Evolutionary conservation across 352 stramenopile species (phyloP).

Genomic region (Phytophthora europaea): DNA sequence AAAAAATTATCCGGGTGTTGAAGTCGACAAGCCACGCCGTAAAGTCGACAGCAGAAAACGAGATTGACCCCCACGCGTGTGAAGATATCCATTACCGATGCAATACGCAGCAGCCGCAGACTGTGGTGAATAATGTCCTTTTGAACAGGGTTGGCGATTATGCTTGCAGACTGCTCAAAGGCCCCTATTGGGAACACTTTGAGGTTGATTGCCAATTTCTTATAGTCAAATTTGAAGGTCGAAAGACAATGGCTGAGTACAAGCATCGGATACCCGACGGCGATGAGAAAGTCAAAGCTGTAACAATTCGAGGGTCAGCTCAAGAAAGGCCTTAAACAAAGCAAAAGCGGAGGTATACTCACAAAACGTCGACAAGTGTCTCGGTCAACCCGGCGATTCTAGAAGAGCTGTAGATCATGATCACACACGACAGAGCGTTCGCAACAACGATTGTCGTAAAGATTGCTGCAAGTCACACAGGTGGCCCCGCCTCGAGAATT

Average conservation of each 20-base stretch:
- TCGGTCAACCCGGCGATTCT: not conserved
- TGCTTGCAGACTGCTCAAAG: conserved; percentile 1
- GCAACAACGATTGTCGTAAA: not conserved
- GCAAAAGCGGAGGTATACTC: not conserved
- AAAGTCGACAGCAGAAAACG: conserved; percentile 9
- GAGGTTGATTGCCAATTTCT: conserved; percentile 16
- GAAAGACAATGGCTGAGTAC: conserved; percentile 21
- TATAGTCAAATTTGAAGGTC: conserved; percentile 26
- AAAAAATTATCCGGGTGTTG: not conserved
- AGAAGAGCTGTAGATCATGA: not conserved
- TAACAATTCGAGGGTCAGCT: not conserved
- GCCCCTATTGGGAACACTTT: conserved; percentile 10
- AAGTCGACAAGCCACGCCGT: not conserved
- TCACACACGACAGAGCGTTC: not conserved
- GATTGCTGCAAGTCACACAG: not conserved
- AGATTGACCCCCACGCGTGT: not conserved
- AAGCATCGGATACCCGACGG: conserved; percentile 25
- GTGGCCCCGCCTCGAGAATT: not conserved
- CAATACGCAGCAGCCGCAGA: not conserved
- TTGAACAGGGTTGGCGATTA: not conserved
- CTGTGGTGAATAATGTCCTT: not conserved
- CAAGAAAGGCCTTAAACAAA: not conserved
- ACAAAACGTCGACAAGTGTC: not conserved
- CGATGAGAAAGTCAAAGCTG: conserved; percentile 38
- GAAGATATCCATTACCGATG: not conserved